Evolutionary conservation across 1,139 yeast species (phyloP).

Genomic region (Hansenula lynferdii): DNA sequence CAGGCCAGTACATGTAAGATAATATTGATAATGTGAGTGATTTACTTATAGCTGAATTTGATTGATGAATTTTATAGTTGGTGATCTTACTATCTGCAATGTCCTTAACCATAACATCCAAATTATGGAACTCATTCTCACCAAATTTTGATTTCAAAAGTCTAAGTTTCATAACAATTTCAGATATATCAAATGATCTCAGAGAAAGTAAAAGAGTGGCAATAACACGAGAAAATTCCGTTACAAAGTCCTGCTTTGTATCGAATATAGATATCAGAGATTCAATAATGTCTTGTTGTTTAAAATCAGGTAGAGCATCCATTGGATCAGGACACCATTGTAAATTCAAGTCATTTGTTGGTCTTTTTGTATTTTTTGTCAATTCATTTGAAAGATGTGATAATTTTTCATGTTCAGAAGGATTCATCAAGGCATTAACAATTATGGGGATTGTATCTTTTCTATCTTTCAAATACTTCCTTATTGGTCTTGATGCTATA

Average conservation of each 20-base stretch:
- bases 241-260: slow-evolving; percentile 66
- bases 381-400: slow-evolving; percentile 53
- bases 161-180: slow-evolving; percentile 39
- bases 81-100: slow-evolving; percentile 46
- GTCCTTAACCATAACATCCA: slow-evolving; percentile 87
- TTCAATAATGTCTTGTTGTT: slow-evolving; percentile 62
- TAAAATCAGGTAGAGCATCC: slow-evolving; percentile 88
- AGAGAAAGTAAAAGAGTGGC: slow-evolving; percentile 54
- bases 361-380: slow-evolving; percentile 17
- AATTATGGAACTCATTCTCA: slow-evolving; percentile 53
- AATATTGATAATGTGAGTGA: slow-evolving; percentile 35
- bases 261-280: slow-evolving; percentile 75
- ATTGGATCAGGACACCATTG: slow-evolving; percentile 89
- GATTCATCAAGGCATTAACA: slow-evolving; percentile 67
- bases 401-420: slow-evolving; percentile 33
- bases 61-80: slow-evolving; percentile 27
- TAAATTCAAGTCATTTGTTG: slow-evolving; percentile 27
- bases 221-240: slow-evolving; percentile 64
- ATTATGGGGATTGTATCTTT: slow-evolving; percentile 68
- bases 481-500: slow-evolving; percentile 69
- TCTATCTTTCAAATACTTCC: slow-evolving; percentile 60
- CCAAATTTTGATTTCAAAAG: slow-evolving; percentile 65
- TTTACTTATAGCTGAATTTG: slow-evolving; percentile 3
- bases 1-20: slow-evolving; percentile 34
- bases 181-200: slow-evolving; percentile 40